Evolutionary conservation across 2,329 filamentous ascomycete species (phyloP), one percentile per base, ranked within the genome.

Genomic region (Calonectria montana): DNA sequence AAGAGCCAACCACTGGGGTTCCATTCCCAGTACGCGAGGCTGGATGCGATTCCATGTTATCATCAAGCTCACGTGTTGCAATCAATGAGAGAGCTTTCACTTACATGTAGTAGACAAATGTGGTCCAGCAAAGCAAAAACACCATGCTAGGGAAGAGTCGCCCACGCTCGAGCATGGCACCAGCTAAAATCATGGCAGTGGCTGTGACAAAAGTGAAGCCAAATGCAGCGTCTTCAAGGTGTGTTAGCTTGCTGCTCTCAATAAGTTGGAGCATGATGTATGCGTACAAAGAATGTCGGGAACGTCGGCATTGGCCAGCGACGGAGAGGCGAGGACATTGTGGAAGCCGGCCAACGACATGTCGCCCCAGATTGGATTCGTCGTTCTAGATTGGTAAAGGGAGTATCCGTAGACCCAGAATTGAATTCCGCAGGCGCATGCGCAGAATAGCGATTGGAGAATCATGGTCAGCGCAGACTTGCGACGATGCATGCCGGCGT

Each of bases 11-110:
- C 91, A 65, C 88, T 89, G n/a, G 87, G 78, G 76, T 93, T 93
- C 91, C 91, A 93, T 4, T 90, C 91, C 90, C 91, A 92, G 82
- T 88, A 91, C 0, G 91, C 91, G 41, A 92, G 88, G 3, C 77
- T 79, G 2, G 12, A 12, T 1, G 2, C 0, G 2, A 23, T 0
- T 0, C 12, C 12, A 8, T 15, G 16, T 25, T 39, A 59, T 16
- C 10, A 12, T 21, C 13, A 2, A 37, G 12, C 7, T 25, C 23
- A 7, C 25, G 31, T 1, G 16, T 27, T 15, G 16, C 10, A 45
- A 23, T n/a, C 12, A n/a, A 29, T 3, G 2, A 8, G 18, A 3
- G 3, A 1, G 1, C 4, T n/a, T 3, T 41, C 0, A 41, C 77
- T 12, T 48, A 79, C 81, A 82, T 73, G 29, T 83, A 92, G 81